phyloP scores from a whole-genome alignment of 2,329 filamentous ascomycete species.

The Trichoderma polysporum region DNA sequence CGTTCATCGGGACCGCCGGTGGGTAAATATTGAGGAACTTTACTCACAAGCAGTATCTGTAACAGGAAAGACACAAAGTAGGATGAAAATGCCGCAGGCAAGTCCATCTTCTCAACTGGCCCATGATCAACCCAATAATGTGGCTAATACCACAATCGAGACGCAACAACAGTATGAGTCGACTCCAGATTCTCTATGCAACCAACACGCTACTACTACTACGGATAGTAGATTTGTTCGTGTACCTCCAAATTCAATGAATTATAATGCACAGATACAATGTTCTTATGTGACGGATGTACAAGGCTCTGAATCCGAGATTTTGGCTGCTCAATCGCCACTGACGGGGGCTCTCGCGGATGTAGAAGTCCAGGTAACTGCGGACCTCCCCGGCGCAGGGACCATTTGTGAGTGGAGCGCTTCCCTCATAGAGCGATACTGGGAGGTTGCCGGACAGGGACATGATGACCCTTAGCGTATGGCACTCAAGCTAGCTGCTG shows the following conservation, averaged over 20 bases:
- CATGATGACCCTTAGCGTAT: background rate
- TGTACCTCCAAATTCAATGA: background rate
- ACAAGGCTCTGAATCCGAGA: background rate
- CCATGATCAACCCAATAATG: background rate
- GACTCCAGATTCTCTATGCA: background rate
- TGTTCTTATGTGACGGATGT: background rate
- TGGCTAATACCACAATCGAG: background rate
- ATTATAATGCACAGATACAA: background rate
- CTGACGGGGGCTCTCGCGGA: background rate
- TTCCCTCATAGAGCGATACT: constrained; percentile 10
- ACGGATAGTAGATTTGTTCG: background rate
- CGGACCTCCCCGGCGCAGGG: background rate
- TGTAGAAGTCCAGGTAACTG: background rate
- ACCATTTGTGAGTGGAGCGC: constrained; percentile 15
- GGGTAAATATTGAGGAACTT: constrained; percentile 21
- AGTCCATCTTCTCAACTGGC: background rate
- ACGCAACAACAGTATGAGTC: background rate
- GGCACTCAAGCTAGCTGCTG: background rate
- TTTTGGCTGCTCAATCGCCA: background rate
- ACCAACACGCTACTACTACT: background rate
- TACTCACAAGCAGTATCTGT: background rate
- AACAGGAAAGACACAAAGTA: background rate
- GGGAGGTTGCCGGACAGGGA: constrained; percentile 10
- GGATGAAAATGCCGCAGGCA: background rate
- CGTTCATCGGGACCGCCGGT: constrained; percentile 16